Evolutionary conservation across 75 land plant genomes (phyloP), one percentile per base, ranked within the genome.

Genomic region (Pinus tabuliformis): DNA sequence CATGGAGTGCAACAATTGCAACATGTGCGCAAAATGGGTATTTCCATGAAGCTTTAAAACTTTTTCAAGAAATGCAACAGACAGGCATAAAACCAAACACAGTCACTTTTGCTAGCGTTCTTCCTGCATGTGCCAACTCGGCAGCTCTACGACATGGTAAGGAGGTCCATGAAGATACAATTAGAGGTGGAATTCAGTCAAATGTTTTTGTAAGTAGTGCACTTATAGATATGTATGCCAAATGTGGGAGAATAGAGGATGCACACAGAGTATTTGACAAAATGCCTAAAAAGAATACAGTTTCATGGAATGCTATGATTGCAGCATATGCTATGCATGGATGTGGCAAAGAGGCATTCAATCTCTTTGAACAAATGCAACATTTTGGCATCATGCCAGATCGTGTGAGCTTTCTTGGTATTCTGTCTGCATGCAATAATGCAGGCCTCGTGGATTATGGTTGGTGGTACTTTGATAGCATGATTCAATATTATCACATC

Each of bases 311-410:
- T 58, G 80, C 80, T 33, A 28, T 78, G 78, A 78, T 78, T 58
- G 21, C 75, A 72, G 83, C 83, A 6, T 81, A n/a, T 79, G 63
- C 81, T 16, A 82, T 70, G 59, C 75, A 79, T 28, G 83, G 83
- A 17, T 45, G 73, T n/a, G 39, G 62, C 58, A 57, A 37, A 21
- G 63, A 71, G 30, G 81, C 80, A 21, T 57, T 81, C 12, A 33
- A 71, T 59, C 36, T 66, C 49, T 72, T 79, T 59, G 65, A 81
- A 15, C 83, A 58, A 57, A 81, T 81, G 83, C 61, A 52, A 54
- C 56, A 59, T 9, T 82, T 73, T 45, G 83, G 83, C 22, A 72
- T 56, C 22, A 60, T 58, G 7, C 83, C 83, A 20, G 77, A 81
- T 45, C 61, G 18, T 60, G 75, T 79, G 4, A 81, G 59, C 73